Conservation (phyloP, 2,329 filamentous ascomycete genomes). For the Fusarium temperatum region DNA sequence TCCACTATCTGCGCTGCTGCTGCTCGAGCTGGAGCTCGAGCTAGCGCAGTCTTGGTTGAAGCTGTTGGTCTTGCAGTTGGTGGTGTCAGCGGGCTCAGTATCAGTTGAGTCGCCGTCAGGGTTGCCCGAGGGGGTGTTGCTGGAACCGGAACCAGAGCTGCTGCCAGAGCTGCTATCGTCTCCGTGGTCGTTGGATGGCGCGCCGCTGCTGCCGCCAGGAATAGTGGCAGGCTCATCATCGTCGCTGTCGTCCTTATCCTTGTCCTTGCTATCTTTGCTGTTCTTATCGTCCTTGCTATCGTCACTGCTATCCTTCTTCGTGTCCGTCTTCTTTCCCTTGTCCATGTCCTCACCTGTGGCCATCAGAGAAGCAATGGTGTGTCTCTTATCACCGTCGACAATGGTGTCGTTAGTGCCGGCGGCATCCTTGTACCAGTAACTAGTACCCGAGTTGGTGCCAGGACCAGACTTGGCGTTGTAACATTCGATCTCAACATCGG, state of each 20-base stretch:
- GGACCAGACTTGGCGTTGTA: conserved; percentile 71
- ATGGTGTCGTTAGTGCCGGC: conserved; percentile 80
- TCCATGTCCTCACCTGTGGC: conserved; percentile 83
- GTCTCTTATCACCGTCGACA: conserved; percentile 76
- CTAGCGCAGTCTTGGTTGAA: conserved; percentile 54
- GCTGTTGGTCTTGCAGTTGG: conserved; percentile 48
- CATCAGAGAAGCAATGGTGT: conserved; percentile 79
- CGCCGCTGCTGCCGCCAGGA: conserved; percentile 34
- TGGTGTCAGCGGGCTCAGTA: conserved; percentile 34
- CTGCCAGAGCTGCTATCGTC: conserved; percentile 18
- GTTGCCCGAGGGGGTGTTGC: conserved; percentile 27
- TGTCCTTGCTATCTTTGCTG: conserved; percentile 21
- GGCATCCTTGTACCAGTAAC: conserved; percentile 78
- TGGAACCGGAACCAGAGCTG: conserved; percentile 7
- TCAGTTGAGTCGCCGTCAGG: conserved; percentile 29
- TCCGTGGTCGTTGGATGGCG: conserved; percentile 33
- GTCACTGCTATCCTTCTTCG: conserved; percentile 37
- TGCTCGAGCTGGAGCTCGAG: conserved; percentile 20
- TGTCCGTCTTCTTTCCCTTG: conserved; percentile 48
- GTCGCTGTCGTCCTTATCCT: conserved; percentile 25
- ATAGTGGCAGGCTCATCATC: conserved; percentile 33
- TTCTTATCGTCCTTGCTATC: conserved; percentile 22
- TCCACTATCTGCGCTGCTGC: conserved; percentile 46
- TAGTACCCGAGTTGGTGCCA: conserved; percentile 73
- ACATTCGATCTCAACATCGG: conserved; percentile 84